A percentile compares a stretch with the other conserved stretches of the same genome.
Conservation (phyloP, 192 early-diverging fungal genomes). For the Allomyces macrogynus region DNA sequence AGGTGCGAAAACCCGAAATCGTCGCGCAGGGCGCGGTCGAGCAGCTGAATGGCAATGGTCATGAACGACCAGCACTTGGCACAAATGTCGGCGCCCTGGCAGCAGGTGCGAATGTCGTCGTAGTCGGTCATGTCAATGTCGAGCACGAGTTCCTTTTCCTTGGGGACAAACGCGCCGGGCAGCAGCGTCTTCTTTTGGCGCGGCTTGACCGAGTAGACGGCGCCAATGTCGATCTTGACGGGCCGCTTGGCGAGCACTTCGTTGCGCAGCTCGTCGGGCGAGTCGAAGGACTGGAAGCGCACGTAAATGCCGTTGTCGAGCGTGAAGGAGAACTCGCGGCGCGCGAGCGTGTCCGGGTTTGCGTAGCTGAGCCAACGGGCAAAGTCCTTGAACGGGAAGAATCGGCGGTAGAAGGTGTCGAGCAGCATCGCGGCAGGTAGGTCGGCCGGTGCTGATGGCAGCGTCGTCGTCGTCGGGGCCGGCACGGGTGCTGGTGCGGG, state of each 20-base stretch:
- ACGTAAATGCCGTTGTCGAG: slow-evolving; percentile 59
- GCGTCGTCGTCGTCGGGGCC: too few species aligned
- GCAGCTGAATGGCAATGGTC: slow-evolving; percentile 70
- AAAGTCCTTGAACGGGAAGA: slow-evolving; percentile 69
- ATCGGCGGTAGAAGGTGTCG: slow-evolving; percentile 55
- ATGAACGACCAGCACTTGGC: slow-evolving; percentile 85
- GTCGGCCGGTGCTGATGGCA: too few species aligned
- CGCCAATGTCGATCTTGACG: slow-evolving; percentile 90
- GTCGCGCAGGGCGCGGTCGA: slow-evolving; percentile 57
- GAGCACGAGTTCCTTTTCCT: slow-evolving; percentile 81
- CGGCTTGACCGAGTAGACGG: slow-evolving; percentile 75
- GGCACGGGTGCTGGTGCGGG: too few species aligned
- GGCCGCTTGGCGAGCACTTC: slow-evolving; percentile 60
- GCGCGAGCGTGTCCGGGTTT: slow-evolving; percentile 35
- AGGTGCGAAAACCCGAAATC: slow-evolving; percentile 90
- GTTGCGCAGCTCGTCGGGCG: slow-evolving; percentile 43
- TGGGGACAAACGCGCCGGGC: slow-evolving; percentile 49
- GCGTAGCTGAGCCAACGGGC: slow-evolving; percentile 75
- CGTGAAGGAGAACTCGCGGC: slow-evolving; percentile 86
- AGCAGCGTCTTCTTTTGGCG: slow-evolving; percentile 58
- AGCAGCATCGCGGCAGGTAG: slow-evolving; percentile 3
- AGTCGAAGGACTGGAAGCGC: slow-evolving; percentile 71
- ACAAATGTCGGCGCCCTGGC: slow-evolving; percentile 70
- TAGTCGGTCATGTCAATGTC: slow-evolving; percentile 99
- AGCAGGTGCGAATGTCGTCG: slow-evolving; percentile 90